Base-by-base conservation (phyloP, 805 yeast species). In the Candida michaelii region DNA sequence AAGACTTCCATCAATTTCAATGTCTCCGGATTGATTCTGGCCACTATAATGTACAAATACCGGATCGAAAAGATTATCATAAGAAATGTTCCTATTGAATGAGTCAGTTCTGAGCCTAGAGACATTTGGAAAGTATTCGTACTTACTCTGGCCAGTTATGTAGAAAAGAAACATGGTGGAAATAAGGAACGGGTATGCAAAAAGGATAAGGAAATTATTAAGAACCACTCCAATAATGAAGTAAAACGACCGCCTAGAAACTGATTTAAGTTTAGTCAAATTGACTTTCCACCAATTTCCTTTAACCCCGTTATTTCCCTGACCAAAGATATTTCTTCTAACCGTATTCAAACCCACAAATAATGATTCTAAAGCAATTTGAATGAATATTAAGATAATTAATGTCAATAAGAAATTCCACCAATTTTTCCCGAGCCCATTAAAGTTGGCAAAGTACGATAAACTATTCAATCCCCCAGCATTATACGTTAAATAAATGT, bases 171-270 rank as follows among this genome's bases (percentile, higher is more conserved):
- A 65, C n/a, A 58, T 44, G 0, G 77, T 63, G 30, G 70, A 49
- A 1, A 74, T 59, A 39, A 77, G 56, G 37, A 75, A 67, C 1
- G 82, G 80, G 19, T 64, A 58, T 0, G 69, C 71, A 48, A 70
- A 69, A 1, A 64, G 44, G 16, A 56, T 48, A 43, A 73, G 52
- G 37, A 66, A 66, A 13, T 58, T 50, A 17, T 60, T 54, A 6
- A 67, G 38, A 1, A 62, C 11, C 19, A 61, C 50, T 4, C 80
- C 80, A 6, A 64, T 12, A 2, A 59, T 44, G 15, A 55, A 53
- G 31, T 29, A 42, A 24, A 18, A 16, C 19, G 42, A n/a, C 32
- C 53, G 39, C 36, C 32, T 35, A 1, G 40, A 7, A 4, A 30
- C 27, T 17, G 17, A 25, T 2, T 33, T 27, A 3, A 21, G 3